These are phyloP conservation scores for Moesziomyces sp. DNA, from an alignment of 1,284 basidiomycete species.

Conservation along the genomic window DNA sequence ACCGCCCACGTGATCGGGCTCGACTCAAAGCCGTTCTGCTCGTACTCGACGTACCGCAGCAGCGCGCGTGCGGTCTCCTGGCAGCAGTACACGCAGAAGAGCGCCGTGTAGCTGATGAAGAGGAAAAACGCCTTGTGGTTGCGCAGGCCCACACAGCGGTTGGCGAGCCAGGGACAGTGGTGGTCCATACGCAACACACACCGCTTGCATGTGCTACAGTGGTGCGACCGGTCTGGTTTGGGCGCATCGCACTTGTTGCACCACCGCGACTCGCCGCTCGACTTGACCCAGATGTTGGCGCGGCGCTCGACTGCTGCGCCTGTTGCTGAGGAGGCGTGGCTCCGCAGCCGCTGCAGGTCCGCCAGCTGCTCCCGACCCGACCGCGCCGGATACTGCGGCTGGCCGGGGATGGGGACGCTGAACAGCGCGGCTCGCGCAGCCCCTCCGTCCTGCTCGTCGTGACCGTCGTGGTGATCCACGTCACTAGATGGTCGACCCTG, in stretches of 20 bases:
- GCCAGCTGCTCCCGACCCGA: slow-evolving; percentile 49
- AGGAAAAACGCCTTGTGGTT: slow-evolving; percentile 69
- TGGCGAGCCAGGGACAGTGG: slow-evolving; percentile 72
- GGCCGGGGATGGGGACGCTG: slow-evolving; percentile 42
- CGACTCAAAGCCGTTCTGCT: slow-evolving; percentile 58
- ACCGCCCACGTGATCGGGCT: slow-evolving; percentile 67
- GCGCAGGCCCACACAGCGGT: slow-evolving; percentile 69
- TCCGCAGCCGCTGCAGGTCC: slow-evolving; percentile 25
- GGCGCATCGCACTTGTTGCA: slow-evolving; percentile 59
- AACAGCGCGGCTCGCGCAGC: slow-evolving; percentile 33
- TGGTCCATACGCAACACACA: slow-evolving; percentile 67
- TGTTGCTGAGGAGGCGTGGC: slow-evolving; percentile 1
- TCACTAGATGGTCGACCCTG: neutral
- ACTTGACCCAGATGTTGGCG: slow-evolving; percentile 55
- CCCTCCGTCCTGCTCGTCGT: neutral
- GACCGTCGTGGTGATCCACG: slow-evolving; percentile 5
- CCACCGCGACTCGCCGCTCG: slow-evolving; percentile 55
- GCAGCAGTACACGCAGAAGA: slow-evolving; percentile 56
- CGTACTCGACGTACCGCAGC: slow-evolving; percentile 31
- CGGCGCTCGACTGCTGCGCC: slow-evolving; percentile 13
- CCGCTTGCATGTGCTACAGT: slow-evolving; percentile 60
- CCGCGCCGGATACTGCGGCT: slow-evolving; percentile 48
- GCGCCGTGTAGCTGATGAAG: slow-evolving; percentile 64
- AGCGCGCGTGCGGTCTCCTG: slow-evolving; percentile 56
- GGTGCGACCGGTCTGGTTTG: slow-evolving; percentile 64